phyloP scores from a whole-genome alignment of 1,139 yeast genomes.

The Kurtzmaniella natalensis region DNA sequence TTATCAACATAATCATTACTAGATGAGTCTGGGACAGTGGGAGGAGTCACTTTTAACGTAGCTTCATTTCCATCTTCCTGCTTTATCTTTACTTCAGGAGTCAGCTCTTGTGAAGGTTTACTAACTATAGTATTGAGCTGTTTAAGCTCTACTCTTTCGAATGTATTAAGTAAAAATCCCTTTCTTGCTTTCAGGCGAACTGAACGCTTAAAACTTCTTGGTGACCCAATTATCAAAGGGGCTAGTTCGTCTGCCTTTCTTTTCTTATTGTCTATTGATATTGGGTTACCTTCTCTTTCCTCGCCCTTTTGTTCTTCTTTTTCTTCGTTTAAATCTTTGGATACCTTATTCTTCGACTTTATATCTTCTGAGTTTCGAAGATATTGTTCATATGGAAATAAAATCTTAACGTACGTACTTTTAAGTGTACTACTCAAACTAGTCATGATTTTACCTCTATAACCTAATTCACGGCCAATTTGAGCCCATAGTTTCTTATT shows the following conservation, averaged over 20 bases:
- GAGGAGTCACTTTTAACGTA: not conserved
- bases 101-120: conserved; percentile 7
- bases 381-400: conserved; percentile 30
- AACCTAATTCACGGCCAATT: conserved; percentile 73
- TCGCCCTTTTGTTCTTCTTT: not conserved
- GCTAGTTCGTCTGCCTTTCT: conserved; percentile 3
- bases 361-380: conserved; percentile 13
- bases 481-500: conserved; percentile 58
- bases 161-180: conserved; percentile 46
- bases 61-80: not conserved
- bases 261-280: conserved; percentile 5
- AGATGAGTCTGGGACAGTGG: not conserved
- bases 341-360: conserved; percentile 8
- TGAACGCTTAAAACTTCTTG: conserved; percentile 40
- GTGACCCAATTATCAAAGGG: conserved; percentile 45
- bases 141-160: conserved; percentile 31
- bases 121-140: conserved; percentile 21
- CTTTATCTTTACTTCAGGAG: not conserved
- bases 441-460: conserved; percentile 64
- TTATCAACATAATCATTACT: not conserved
- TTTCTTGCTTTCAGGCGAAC: conserved; percentile 41
- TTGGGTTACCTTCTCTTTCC: not conserved
- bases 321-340: not conserved
- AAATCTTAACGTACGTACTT: conserved; percentile 43
- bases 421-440: conserved; percentile 68